Evolutionary conservation across 2,329 filamentous ascomycete genomes (phyloP), one percentile per base, ranked within the genome.

Genomic region (Epichloe sibirici): DNA sequence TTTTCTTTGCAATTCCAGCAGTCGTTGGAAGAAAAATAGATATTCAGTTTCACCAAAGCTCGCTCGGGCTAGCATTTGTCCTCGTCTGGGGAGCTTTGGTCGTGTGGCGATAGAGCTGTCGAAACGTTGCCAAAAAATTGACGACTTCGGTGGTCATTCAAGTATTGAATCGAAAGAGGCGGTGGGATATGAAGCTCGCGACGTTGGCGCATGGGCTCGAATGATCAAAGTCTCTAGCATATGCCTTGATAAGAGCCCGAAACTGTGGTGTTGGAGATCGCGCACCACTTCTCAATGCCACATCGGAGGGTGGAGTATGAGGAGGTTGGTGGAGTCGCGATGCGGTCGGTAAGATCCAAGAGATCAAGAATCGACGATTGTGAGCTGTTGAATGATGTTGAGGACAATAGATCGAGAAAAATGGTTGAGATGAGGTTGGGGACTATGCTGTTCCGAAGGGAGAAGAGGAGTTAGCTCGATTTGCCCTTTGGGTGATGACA

Each of bases 161-260:
- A 60, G 63, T 61, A 56, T 61, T 61, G 60, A 58, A 60, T 66
- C 58, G 61, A 59, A 59, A 62, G 57, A 61, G 65, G 58, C 60
- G 63, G 63, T 53, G 61, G 58, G 54, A 59, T 57, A 55, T 56
- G 59, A 57, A 62, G 60, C 65, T 67, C 67, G 66, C 64, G 66
- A 65, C 63, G 66, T 69, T 65, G 63, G 65, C 63, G 66, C 69
- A 71, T 71, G 65, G 61, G 65, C 63, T 59, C 62, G 56, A 54
- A 49, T 53, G 13, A 51, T 55, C 56, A 51, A 56, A 46, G 55
- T 54, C 54, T 57, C 53, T 50, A 53, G 57, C 56, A 58, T 58
- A 53, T 54, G 53, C 57, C 53, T 51, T 55, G 50, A 57, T 58
- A 44, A 31, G 52, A 51, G 38, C 50, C 39, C 50, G 44, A 52